Conservation (phyloP, 441 rosid species). For the Omphalea diandra region DNA sequence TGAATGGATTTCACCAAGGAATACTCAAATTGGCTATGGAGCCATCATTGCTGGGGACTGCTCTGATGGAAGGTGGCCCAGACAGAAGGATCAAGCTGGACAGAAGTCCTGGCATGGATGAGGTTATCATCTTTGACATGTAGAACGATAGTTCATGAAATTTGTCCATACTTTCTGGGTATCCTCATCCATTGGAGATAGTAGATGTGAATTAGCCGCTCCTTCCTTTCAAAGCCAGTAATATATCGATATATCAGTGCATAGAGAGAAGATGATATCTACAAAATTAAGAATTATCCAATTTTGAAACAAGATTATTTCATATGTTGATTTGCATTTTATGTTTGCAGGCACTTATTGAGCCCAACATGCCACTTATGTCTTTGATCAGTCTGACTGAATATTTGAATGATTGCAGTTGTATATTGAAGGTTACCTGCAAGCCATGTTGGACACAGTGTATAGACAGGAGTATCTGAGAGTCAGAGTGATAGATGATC, state of each 20-base stretch:
- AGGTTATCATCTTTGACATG: slow-evolving; percentile 44
- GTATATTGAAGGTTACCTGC: slow-evolving; percentile 94
- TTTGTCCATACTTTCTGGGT: neutral
- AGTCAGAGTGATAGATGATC: slow-evolving; percentile 89
- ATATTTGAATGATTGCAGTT: slow-evolving; percentile 47
- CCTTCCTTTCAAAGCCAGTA: neutral
- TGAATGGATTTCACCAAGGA: slow-evolving; percentile 89
- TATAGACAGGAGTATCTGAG: slow-evolving; percentile 94
- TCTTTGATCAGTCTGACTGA: slow-evolving; percentile 17
- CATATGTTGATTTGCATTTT: slow-evolving; percentile 1
- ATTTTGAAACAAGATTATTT: neutral
- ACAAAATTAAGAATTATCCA: no score
- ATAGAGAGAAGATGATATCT: no score
- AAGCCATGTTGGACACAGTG: slow-evolving; percentile 89
- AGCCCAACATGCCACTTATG: neutral
- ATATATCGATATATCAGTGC: neutral
- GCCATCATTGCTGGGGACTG: slow-evolving; percentile 82
- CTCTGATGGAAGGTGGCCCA: slow-evolving; percentile 92
- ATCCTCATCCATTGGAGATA: neutral
- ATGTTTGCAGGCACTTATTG: neutral
- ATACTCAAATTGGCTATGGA: slow-evolving; percentile 96
- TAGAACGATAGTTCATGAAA: neutral
- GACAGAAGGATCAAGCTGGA: slow-evolving; percentile 91
- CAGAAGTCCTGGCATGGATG: slow-evolving; percentile 82
- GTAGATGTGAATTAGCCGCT: slow-evolving; percentile 1